Evolutionary conservation across 257 asterid genomes (phyloP).

Genomic region (Cynanchum wilfordii): DNA sequence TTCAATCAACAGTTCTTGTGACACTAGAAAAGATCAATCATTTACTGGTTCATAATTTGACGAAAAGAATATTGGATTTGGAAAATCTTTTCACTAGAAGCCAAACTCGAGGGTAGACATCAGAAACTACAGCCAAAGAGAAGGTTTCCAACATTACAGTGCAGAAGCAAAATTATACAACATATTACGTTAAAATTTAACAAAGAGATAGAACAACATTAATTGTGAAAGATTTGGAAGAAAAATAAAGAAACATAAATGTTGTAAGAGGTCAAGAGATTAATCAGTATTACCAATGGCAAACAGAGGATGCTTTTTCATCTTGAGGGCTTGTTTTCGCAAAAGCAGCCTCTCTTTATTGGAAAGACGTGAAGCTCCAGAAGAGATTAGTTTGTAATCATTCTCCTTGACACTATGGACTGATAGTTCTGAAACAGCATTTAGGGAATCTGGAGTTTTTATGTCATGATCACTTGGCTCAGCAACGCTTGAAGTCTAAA

Average conservation of each 20-base stretch:
- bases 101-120: not conserved
- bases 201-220: not conserved
- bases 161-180: not conserved
- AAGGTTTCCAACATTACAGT: not conserved
- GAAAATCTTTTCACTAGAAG: not conserved
- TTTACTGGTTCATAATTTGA: not conserved
- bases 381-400: conserved; percentile 24
- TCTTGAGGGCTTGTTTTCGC: conserved; percentile 74
- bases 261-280: not conserved
- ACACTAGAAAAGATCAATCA: not conserved
- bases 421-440: conserved; percentile 24
- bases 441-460: conserved; percentile 22
- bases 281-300: conserved; percentile 65
- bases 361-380: conserved; percentile 50
- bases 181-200: not conserved
- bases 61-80: not conserved
- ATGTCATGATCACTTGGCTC: conserved; percentile 18
- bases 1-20: not conserved
- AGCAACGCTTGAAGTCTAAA: conserved; percentile 26
- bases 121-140: not conserved
- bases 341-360: conserved; percentile 87
- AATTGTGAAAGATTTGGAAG: not conserved
- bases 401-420: conserved; percentile 27
- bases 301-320: conserved; percentile 59
- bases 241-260: not conserved